Base-by-base conservation (phyloP, 2,329 filamentous ascomycete species). In the Aplosporella prunicola region DNA sequence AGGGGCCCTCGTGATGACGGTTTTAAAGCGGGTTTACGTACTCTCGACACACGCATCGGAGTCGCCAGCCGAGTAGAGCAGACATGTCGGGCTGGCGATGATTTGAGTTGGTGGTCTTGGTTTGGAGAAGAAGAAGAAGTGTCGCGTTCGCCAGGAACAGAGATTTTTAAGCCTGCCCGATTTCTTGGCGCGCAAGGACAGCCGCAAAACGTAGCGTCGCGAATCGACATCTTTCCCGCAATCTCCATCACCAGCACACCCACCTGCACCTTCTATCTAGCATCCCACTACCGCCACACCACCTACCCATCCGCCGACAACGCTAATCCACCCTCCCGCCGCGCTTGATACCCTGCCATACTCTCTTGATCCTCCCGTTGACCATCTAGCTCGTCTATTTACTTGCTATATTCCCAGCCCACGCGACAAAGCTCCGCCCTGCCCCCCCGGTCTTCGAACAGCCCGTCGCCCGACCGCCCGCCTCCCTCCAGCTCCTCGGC, bases 101-200 rank as follows among this genome's bases (percentile, higher is more conserved):
- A 80, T 82, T 81, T 81, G 77, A 81, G 71, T 77, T 71, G 71
- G 72, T 76, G 77, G 78, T 81, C 77, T 74, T 70, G 65, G 53
- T 61, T 52, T 51, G 51, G 55, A 56, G 56, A 56, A 57, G 60
- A 60, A 58, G 54, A 56, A 52, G 39, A 44, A 46, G 46, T 51
- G 42, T 33, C 24, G 28, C 47, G 18, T 26, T 33, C 20, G 33
- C 33, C 32, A 30, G 32, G 33, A 24, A 40, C 32, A 31, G 27
- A 40, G 32, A 38, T 40, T 40, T 39, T 39, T 33, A 39, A 39
- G 37, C 31, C n/a, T n/a, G 37, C 26, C 24, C 9, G 31, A 14
- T 29, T 25, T 28, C 37, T 39, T 39, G 37, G 37, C 36, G 36
- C 13, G 35, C 36, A 32, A 32, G 22, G 30, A n/a, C 13, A 20